phyloP scores from a whole-genome alignment of 129 eudicot species.

The Tanacetum coccineum region DNA sequence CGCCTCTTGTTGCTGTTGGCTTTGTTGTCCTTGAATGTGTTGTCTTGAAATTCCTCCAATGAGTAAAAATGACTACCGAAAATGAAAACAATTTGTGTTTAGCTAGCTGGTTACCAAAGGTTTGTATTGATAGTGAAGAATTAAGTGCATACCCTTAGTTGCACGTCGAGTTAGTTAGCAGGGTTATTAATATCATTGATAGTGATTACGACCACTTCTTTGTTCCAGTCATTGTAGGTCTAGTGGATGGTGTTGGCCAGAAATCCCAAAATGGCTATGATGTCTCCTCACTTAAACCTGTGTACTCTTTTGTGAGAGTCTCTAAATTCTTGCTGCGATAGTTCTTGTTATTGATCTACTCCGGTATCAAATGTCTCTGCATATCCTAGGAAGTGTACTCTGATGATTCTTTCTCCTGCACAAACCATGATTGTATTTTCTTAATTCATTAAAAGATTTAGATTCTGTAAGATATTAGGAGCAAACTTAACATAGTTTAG shows the following conservation, averaged over 20 bases:
- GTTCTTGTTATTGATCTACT: constrained; percentile 25
- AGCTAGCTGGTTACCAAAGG: too few relatives aligned
- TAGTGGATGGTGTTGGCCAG: constrained; percentile 73
- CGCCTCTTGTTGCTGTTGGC: constrained; percentile 7
- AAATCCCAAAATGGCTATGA: constrained; percentile 61
- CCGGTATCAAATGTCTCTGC: constrained; percentile 58
- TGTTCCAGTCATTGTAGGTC: constrained; percentile 59
- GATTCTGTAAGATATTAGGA: too few relatives aligned
- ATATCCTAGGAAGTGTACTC: constrained; percentile 64
- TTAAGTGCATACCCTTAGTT: constrained; percentile 39
- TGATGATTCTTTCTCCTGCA: constrained; percentile 59
- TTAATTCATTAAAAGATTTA: too few relatives aligned
- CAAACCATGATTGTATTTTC: too few relatives aligned
- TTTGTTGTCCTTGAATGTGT: constrained; percentile 22
- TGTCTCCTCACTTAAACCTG: constrained; percentile 55
- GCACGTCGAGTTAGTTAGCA: constrained; percentile 69
- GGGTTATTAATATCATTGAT: constrained; percentile 68
- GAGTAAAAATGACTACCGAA: constrained; percentile 44
- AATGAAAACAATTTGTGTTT: neutral
- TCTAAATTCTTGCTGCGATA: constrained; percentile 1
- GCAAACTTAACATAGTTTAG: too few relatives aligned
- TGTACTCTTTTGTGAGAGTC: constrained; percentile 72
- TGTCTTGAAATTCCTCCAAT: constrained; percentile 53
- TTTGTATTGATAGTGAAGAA: too few relatives aligned
- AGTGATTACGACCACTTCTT: constrained; percentile 51